Evolutionary conservation across 2,329 filamentous ascomycete genomes (phyloP), one percentile per base, ranked within the genome.

Genomic region (Pseudocercospora vitis): DNA sequence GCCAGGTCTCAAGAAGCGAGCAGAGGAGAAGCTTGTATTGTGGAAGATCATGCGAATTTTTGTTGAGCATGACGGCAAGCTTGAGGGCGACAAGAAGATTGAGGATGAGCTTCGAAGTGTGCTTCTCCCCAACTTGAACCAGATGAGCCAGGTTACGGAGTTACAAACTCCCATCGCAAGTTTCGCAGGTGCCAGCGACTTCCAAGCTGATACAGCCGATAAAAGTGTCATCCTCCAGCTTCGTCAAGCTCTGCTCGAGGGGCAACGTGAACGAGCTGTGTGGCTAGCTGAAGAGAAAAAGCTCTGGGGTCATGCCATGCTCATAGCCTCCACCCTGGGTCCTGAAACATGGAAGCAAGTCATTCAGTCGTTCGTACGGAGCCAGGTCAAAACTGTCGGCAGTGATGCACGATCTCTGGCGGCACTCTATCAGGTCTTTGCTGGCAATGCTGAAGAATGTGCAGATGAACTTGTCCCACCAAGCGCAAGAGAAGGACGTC

Each of bases 271-370:
- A 66, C 89, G 91, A 62, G 94, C 94, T 4, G 88, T 95, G 0
- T 97, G 92, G 92, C 80, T 87, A 59, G 91, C 94, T 3, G 92
- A 91, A 26, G 94, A 99, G 70, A 91, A 91, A 70, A 84, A 91
- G 45, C 77, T 99, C 2, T 99, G 95, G 95, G 94, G 90, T 2
- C 95, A 99, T 70, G 95, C 94, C 2, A 88, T 99, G 81, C 78
- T 99, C 16, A 86, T 99, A 29, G 87, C 94, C 70, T 95, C 73
- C 5, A 94, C 89, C 1, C 78, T 88, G 44, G 88, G 89, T 18
- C 79, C 77, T 39, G 76, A 79, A 4, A 78, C 95, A 2, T 97
- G 95, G 81, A 95, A 91, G 70, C 89, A 95, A 68, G 91, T 99
- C 21, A 84, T 91, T 0, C 91, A 95, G 65, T 94, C 99, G 66